These are phyloP conservation scores for Waltiozyma sp. DNA, from an alignment of 1,139 yeast genomes.

Conservation along the genomic window DNA sequence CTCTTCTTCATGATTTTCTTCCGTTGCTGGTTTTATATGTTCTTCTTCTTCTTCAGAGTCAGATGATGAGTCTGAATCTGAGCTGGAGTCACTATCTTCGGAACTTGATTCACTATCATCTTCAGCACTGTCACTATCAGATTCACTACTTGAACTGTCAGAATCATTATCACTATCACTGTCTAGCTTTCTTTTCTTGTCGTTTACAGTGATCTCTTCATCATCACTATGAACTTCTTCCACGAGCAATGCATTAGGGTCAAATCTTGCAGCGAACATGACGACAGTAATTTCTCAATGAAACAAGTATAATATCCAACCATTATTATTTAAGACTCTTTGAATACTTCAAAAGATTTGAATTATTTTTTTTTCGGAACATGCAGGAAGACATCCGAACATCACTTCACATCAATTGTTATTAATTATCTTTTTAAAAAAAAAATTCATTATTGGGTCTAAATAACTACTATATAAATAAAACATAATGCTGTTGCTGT, in stretches of 20 bases:
- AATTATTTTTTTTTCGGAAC: too few relatives aligned
- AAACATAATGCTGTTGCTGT: too few relatives aligned
- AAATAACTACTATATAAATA: too few relatives aligned
- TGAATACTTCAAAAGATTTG: too few relatives aligned
- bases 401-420: too few relatives aligned
- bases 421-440: too few relatives aligned
- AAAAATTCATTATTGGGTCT: too few relatives aligned
- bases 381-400: background rate
- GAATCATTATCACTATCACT: slow-evolving; percentile 9
- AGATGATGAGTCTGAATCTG: background rate
- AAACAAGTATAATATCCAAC: background rate
- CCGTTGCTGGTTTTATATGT: slow-evolving; percentile 1
- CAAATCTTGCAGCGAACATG: slow-evolving; percentile 60
- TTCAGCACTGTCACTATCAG: slow-evolving; percentile 10
- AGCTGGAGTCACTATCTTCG: background rate
- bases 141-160: slow-evolving; percentile 7
- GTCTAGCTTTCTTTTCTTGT: slow-evolving; percentile 8
- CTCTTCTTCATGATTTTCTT: background rate
- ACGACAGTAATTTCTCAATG: background rate
- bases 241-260: slow-evolving; percentile 28
- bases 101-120: background rate
- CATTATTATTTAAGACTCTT: too few relatives aligned
- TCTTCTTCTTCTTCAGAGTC: slow-evolving; percentile 6
- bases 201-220: slow-evolving; percentile 7
- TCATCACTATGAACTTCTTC: slow-evolving; percentile 9